A percentile compares a stretch with the other conserved stretches of the same genome.
Conservation (phyloP, 2,329 filamentous ascomycete genomes). For the Colletotrichum sp. region DNA sequence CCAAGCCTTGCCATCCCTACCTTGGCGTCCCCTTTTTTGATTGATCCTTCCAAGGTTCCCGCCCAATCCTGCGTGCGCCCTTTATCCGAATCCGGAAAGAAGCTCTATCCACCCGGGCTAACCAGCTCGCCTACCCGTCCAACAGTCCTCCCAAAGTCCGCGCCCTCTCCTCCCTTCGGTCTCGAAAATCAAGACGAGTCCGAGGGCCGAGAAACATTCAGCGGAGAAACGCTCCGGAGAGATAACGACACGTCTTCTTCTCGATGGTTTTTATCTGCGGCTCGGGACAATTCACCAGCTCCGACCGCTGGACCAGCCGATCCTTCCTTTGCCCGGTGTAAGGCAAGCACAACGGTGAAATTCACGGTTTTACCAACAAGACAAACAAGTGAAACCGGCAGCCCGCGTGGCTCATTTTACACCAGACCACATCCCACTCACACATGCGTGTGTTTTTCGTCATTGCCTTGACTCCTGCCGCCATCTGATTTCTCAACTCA, state of each 20-base stretch:
- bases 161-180: background rate
- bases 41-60: background rate
- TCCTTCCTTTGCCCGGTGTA: background rate
- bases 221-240: background rate
- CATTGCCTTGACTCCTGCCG: background rate
- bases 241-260: background rate
- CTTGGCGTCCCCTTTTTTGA: background rate
- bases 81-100: conserved; percentile 9
- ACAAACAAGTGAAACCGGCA: background rate
- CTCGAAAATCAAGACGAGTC: background rate
- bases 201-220: background rate
- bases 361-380: background rate
- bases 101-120: background rate
- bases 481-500: background rate
- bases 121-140: background rate
- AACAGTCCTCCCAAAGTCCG: background rate
- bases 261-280: background rate
- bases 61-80: background rate
- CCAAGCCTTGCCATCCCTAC: background rate
- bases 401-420: background rate
- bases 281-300: background rate
- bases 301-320: background rate
- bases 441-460: background rate
- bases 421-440: background rate
- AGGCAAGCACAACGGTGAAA: background rate